phyloP scores from a whole-genome alignment of 2,329 filamentous ascomycete species.

The Hypoxylon sp. region DNA sequence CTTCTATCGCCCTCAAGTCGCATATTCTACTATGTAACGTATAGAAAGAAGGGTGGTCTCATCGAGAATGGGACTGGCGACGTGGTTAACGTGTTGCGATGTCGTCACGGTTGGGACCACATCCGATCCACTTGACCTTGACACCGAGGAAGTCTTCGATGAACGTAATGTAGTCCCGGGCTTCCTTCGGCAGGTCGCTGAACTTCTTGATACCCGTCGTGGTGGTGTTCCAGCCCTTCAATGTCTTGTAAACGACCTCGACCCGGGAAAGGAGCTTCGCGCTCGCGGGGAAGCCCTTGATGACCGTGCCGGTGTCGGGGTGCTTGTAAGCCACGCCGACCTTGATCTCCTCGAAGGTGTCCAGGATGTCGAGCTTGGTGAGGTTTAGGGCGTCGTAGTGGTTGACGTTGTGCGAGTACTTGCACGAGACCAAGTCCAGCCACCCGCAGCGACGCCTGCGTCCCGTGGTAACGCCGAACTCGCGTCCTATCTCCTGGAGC shows the following conservation, averaged over 20 bases:
- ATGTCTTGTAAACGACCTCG: slow-evolving; percentile 76
- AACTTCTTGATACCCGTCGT: slow-evolving; percentile 73
- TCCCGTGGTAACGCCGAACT: slow-evolving; percentile 57
- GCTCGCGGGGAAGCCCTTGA: slow-evolving; percentile 72
- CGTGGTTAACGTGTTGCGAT: slow-evolving; percentile 25
- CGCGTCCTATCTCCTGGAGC: slow-evolving; percentile 56
- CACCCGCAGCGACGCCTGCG: slow-evolving; percentile 71
- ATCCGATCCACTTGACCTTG: slow-evolving; percentile 40
- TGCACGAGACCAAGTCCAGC: slow-evolving; percentile 77
- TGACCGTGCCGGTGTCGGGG: slow-evolving; percentile 60
- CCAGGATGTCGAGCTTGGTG: slow-evolving; percentile 65
- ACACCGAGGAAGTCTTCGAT: slow-evolving; percentile 43
- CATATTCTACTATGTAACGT: not conserved
- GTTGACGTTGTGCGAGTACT: slow-evolving; percentile 75
- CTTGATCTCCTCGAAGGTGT: slow-evolving; percentile 70
- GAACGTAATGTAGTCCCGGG: slow-evolving; percentile 73
- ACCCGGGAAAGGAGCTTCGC: slow-evolving; percentile 66
- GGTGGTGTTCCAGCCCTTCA: slow-evolving; percentile 77
- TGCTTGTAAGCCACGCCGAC: slow-evolving; percentile 79
- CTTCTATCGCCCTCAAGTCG: not conserved
- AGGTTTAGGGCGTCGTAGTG: slow-evolving; percentile 64
- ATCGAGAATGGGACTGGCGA: not conserved
- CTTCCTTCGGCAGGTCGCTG: slow-evolving; percentile 74
- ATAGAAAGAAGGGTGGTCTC: not conserved
- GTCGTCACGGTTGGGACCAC: slow-evolving; percentile 36